Evolutionary conservation across 768 basidiomycete genomes (phyloP).

Genomic region (Paxillus rubicundulus): DNA sequence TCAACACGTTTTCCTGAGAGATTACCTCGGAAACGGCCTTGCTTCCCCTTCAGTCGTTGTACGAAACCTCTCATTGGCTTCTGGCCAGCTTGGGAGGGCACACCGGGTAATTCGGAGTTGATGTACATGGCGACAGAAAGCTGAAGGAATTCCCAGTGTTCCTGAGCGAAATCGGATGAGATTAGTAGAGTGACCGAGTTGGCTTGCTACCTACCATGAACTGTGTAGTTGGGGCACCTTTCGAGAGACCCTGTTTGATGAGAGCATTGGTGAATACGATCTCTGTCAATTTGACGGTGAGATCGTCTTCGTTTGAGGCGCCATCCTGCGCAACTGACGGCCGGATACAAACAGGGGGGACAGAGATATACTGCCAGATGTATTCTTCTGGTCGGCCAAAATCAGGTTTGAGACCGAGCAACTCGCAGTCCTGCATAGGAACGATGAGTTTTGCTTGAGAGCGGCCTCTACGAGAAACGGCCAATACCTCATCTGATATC

Average conservation of each 20-base stretch:
- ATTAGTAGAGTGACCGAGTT: background rate
- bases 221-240: constrained; percentile 83
- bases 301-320: constrained; percentile 96
- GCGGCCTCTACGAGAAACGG: background rate
- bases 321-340: constrained; percentile 98
- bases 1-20: constrained; percentile 98
- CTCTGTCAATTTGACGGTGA: constrained; percentile 96
- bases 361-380: constrained; percentile 98
- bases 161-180: constrained; percentile 43
- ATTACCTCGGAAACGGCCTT: constrained; percentile 98
- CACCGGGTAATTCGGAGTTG: constrained; percentile 94
- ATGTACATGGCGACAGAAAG: constrained; percentile 96
- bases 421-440: constrained; percentile 78
- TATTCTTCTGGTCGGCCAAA: constrained; percentile 95
- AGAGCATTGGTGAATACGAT: constrained; percentile 93
- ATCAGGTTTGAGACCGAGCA: constrained; percentile 85
- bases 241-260: constrained; percentile 84
- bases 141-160: constrained; percentile 98
- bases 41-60: constrained; percentile 97
- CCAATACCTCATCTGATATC: constrained; percentile 82
- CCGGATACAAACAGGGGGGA: constrained; percentile 95
- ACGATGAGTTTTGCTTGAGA: background rate
- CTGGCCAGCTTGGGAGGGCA: constrained; percentile 80
- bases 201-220: constrained; percentile 62
- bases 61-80: constrained; percentile 98